Conservation (phyloP, 352 stramenopile genomes). For the Globisporangium middletonii region DNA sequence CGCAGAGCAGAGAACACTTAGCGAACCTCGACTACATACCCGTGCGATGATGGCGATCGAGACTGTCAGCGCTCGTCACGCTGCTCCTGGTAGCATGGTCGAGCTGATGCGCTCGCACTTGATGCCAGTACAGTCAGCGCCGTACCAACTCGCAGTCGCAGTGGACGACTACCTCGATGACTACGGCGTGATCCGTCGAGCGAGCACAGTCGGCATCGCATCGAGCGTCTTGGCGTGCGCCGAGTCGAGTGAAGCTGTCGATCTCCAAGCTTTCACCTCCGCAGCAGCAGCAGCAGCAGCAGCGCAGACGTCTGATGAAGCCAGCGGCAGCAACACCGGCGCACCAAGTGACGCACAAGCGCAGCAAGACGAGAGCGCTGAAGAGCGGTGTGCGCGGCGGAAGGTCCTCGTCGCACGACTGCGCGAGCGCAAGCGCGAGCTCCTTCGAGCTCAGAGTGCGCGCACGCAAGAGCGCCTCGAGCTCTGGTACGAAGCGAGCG, state of each 20-base stretch:
- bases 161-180: conserved; percentile 30
- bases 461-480: conserved; percentile 19
- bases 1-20: too few relatives aligned
- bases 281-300: neutral
- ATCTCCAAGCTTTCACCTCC: conserved; percentile 6
- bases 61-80: neutral
- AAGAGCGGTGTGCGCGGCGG: conserved; percentile 5
- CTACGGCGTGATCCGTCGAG: conserved; percentile 39
- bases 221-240: conserved; percentile 25
- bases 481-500: conserved; percentile 24
- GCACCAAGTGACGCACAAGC: too few relatives aligned
- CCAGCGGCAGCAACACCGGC: neutral
- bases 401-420: conserved; percentile 17
- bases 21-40: too few relatives aligned
- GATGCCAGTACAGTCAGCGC: conserved; percentile 4
- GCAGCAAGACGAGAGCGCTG: neutral
- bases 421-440: conserved; percentile 18
- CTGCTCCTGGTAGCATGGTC: conserved; percentile 3
- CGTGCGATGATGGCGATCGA: too few relatives aligned
- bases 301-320: neutral
- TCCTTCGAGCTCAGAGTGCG: conserved; percentile 17
- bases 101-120: conserved; percentile 7
- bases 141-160: conserved; percentile 21
- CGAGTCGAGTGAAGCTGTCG: conserved; percentile 14
- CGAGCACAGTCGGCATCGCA: conserved; percentile 16